phyloP scores from a whole-genome alignment of 2,329 filamentous ascomycete genomes.

The Aplosporella prunicola region DNA sequence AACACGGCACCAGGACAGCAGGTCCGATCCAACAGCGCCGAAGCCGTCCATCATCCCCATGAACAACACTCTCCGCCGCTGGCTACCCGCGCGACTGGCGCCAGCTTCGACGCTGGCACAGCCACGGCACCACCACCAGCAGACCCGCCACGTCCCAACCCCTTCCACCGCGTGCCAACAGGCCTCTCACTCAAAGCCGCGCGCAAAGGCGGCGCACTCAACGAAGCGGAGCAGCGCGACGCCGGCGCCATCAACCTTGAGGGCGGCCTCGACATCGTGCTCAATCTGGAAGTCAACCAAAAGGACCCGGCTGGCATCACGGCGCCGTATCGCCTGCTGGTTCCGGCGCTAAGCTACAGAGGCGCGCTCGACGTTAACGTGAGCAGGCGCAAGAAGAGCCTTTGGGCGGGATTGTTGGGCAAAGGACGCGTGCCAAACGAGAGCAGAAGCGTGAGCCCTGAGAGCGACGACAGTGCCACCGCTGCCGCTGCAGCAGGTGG shows the following conservation, averaged over 20 bases:
- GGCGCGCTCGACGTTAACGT: constrained; percentile 21
- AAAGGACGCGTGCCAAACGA: not conserved
- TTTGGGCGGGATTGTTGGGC: not conserved
- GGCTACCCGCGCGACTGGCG: constrained; percentile 15
- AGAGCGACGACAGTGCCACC: not conserved
- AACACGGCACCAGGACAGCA: constrained; percentile 18
- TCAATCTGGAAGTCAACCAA: constrained; percentile 83
- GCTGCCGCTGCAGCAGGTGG: not conserved
- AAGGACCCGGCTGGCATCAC: constrained; percentile 83
- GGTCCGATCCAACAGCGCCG: not conserved
- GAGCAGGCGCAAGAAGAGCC: not conserved
- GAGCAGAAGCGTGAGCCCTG: not conserved
- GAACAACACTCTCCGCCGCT: not conserved
- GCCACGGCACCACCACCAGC: constrained; percentile 14
- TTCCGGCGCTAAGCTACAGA: constrained; percentile 59
- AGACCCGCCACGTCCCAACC: constrained; percentile 22
- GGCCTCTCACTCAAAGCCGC: constrained; percentile 32
- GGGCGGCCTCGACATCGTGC: constrained; percentile 72
- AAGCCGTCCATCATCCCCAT: constrained; percentile 10
- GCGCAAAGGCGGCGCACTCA: constrained; percentile 17
- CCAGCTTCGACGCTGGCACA: no score
- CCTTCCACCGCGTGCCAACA: constrained; percentile 38
- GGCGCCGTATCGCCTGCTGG: constrained; percentile 72
- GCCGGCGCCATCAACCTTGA: constrained; percentile 58
- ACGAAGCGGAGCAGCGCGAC: constrained; percentile 10